These are phyloP conservation scores for Elsinoe necatrix DNA, from an alignment of 2,329 filamentous ascomycete genomes.

Conservation along the genomic window DNA sequence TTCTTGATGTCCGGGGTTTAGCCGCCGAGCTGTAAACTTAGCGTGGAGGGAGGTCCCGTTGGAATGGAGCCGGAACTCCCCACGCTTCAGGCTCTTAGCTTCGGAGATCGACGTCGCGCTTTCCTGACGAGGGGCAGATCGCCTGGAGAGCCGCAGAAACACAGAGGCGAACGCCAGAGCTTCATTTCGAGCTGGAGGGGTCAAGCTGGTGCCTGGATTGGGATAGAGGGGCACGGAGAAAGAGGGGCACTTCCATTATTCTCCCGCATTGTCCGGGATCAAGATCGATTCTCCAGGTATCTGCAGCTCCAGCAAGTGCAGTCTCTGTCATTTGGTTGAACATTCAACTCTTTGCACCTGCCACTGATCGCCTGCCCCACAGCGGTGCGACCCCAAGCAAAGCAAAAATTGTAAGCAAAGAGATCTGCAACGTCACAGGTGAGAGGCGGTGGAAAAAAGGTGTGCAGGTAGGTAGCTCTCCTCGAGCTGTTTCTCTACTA, in stretches of 20 bases:
- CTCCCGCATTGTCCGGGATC: neutral
- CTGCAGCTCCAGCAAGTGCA: neutral
- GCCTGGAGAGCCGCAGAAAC: neutral
- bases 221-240: constrained; percentile 11
- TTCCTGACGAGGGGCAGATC: constrained; percentile 11
- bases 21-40: neutral
- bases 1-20: constrained; percentile 1
- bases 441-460: constrained; percentile 1
- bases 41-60: neutral
- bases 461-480: neutral
- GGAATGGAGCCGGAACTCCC: neutral
- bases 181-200: constrained; percentile 6
- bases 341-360: constrained; percentile 8
- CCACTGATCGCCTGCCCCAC: constrained; percentile 11
- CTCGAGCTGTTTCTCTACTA: neutral
- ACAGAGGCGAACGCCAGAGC: constrained; percentile 9
- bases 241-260: constrained; percentile 3
- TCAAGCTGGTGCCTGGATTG: constrained; percentile 12
- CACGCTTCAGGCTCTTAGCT: neutral
- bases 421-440: constrained; percentile 14
- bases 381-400: constrained; percentile 8
- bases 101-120: constrained; percentile 7
- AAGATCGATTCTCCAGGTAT: neutral
- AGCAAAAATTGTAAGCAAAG: constrained; percentile 3
- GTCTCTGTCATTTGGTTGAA: constrained; percentile 3